These are phyloP conservation scores for Claviceps arundinis DNA, from an alignment of 2,329 filamentous ascomycete species.

Conservation along the genomic window DNA sequence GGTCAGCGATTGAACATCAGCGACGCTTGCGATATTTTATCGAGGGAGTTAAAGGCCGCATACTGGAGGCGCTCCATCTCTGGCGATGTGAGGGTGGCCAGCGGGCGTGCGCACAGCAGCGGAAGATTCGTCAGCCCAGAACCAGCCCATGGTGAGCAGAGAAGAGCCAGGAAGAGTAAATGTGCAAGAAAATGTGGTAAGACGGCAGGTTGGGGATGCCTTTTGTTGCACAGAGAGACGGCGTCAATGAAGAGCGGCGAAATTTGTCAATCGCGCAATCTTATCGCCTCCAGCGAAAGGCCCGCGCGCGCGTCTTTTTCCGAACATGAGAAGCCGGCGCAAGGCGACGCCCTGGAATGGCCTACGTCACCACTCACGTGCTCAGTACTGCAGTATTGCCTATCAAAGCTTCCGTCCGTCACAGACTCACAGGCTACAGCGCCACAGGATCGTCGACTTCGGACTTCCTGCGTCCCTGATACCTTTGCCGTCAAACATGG, in stretches of 20 bases:
- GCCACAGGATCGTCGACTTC: not conserved
- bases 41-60: slow-evolving; percentile 2
- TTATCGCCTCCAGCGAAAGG: not conserved
- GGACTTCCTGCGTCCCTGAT: not conserved
- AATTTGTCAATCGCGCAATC: not conserved
- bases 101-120: slow-evolving; percentile 19
- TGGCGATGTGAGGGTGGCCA: slow-evolving; percentile 18
- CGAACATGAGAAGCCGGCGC: not conserved
- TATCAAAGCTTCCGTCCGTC: not conserved
- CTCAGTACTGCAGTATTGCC: too few relatives aligned
- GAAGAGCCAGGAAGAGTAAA: not conserved
- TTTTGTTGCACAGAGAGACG: not conserved
- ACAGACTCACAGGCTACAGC: not conserved
- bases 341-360: not conserved
- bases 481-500: slow-evolving; percentile 9
- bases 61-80: slow-evolving; percentile 21
- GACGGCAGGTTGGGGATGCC: not conserved
- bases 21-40: too few relatives aligned
- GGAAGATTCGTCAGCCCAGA: slow-evolving; percentile 41
- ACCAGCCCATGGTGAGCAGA: slow-evolving; percentile 41
- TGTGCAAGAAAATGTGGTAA: not conserved
- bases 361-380: slow-evolving; percentile 10
- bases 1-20: not conserved
- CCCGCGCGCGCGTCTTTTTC: not conserved
- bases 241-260: not conserved